Base-by-base conservation (phyloP, 495 filamentous ascomycete genomes). In the Cladorrhinum samala region DNA sequence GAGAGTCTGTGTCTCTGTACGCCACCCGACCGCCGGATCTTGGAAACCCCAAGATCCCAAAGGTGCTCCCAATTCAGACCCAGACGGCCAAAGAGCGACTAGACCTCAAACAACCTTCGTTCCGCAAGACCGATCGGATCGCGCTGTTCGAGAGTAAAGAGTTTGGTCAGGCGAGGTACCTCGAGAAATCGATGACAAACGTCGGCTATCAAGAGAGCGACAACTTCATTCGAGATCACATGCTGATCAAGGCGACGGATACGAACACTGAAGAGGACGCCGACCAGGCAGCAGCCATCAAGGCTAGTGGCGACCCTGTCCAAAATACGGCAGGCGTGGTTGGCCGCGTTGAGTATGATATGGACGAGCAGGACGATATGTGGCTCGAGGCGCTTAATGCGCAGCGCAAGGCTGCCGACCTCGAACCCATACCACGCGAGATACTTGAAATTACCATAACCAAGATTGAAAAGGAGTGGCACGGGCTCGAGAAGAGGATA, bases 381-480 rank as follows among this genome's bases (percentile, higher is more conserved):
- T 97, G 94, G 93, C 74, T 99, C 20, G 86, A 94, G 51, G 80
- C 81, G 39, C 82, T 89, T 57, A 99, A 99, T 62, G 69, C 72
- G 6, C 82, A 86, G 53, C 81, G 94, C 33, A 85, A 84, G 61
- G 73, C 76, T 2, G 77, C 85, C 52, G 82, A 85, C 33, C 79
- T 88, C 18, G 87, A 91, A 43, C 74, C 85, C 0, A 93, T 99
- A 57, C 90, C 89, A 38, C 87, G 90, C 17, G 91, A 94, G 44
- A 79, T 96, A 43, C 96, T 99, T 57, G 93, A 99, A 68, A 89
- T 96, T 45, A 91, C 90, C 16, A 95, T 98, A 75, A 98, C 93
- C 3, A 95, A 94, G 66, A 96, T 97, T 53, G 93, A 98, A 67
- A 96, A 96, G 67, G 91, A 97, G 64, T 99, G 92, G 91, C 88